Base-by-base conservation (phyloP, 371 early-diverging fungal genomes). In the Basidiobolus meristosporus region DNA sequence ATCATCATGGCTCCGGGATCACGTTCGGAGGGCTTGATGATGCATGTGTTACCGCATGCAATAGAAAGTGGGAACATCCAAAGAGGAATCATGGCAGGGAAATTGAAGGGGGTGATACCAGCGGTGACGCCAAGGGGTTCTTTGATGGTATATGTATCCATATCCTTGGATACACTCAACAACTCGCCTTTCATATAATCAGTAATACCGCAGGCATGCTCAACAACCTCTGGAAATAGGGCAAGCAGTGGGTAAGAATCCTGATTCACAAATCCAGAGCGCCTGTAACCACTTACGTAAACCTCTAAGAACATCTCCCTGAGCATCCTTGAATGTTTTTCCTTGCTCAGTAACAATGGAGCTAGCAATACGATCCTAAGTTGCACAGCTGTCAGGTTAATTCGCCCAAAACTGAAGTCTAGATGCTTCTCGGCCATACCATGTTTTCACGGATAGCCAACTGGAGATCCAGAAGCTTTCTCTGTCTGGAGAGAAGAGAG, bases 41-140 rank as follows among this genome's bases (percentile, higher is more conserved):
- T 43, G 46, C 68, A 66, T 0, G 93, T 82, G 64, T 92, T 92
- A 36, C 93, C 93, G 16, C 72, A 69, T 30, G 82, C 89, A 50
- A 87, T 77, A 31, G 91, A 81, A 34, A 90, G 60, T 10, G 97
- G 97, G 76, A 93, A 90, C 79, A 93, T 89, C 96, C 93, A 91
- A 50, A 73, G 39, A 7, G 47, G 89, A 43, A 93, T 86, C 91
- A 89, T 91, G 31, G 89, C 90, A 3, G 95, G 95, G 65, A 93
- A 93, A 60, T 96, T 96, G 63, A 85, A 93, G 22, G 97, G 95
- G 47, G 81, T 76, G 51, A 96, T 91, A 42, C 92, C 93, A 36
- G 77, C 93, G 34, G 83, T 82, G 21, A 96, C 97, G 44, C 97
- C 97, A 45, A 96, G 63, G 18, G 96, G 96, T 55, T 91, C 84